Conservation (phyloP, 768 basidiomycete species). For the Lactarius psammicola region DNA sequence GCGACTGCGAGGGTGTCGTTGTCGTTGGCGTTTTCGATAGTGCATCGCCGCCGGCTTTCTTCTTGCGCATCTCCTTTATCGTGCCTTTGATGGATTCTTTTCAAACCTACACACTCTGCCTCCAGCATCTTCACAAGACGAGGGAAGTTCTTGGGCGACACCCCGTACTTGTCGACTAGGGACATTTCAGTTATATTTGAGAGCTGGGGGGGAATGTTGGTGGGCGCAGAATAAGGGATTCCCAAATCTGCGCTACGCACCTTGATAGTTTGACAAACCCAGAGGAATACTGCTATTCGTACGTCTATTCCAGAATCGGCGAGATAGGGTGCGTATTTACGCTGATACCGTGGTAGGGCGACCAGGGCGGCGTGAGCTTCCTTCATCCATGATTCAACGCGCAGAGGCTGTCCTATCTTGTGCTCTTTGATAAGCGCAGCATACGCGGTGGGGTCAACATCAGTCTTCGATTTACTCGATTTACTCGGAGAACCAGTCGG, state of each 20-base stretch:
- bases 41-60: constrained; percentile 1
- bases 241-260: constrained; percentile 14
- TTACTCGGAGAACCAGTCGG: constrained; percentile 11
- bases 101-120: constrained; percentile 16
- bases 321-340: constrained; percentile 1
- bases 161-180: constrained; percentile 11
- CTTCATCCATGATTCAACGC: constrained; percentile 25
- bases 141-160: constrained; percentile 5
- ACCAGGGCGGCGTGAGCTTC: constrained; percentile 19
- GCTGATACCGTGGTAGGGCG: constrained; percentile 15
- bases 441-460: constrained; percentile 37
- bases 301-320: constrained; percentile 15
- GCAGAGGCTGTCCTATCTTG: constrained; percentile 22
- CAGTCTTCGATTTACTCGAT: background rate
- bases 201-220: background rate
- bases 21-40: background rate
- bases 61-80: constrained; percentile 16
- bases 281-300: constrained; percentile 20
- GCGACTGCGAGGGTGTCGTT: constrained; percentile 17
- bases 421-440: constrained; percentile 12
- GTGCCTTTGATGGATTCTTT: constrained; percentile 6
- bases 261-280: constrained; percentile 26
- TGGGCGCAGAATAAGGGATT: background rate
- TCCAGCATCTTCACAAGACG: constrained; percentile 14
- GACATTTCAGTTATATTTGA: background rate